Base-by-base conservation (phyloP, 805 yeast genomes). In the Spathaspora gorwiae region DNA sequence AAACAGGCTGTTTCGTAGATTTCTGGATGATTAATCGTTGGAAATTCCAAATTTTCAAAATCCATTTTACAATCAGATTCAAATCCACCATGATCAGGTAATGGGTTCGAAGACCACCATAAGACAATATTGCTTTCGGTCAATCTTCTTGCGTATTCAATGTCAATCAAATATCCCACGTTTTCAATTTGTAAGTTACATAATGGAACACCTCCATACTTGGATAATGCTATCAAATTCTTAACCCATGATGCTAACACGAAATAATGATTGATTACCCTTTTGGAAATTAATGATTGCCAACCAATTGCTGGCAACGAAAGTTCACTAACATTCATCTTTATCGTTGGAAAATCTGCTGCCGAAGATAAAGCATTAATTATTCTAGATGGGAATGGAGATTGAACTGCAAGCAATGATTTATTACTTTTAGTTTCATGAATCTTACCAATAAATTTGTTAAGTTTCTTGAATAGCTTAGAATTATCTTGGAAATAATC, bases 101-200 rank as follows among this genome's bases (percentile, higher is more conserved):
- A 64, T 0, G 92, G 86, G 14, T 74, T 73, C 3, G 83, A 79
- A 0, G 96, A 87, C 98, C 99, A 94, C 98, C 99, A 94, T 29
- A 95, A 67, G 6, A 92, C 84, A 35, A 87, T 78, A 48, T 81
- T 79, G 40, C 79, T 78, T 39, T 80, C 74, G 14, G 70, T 70
- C 45, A 94, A 72, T 42, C 82, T 73, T 55, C 99, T 73, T 0
- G 98, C 95, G 62, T 88, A 94, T 45, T 82, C 82, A 36, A 92
- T 76, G 62, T 94, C 99, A 47, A 92, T 85, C 54, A 90, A 69
- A 54, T 80, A 87, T 0, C 87, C 83, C 64, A 83, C 73, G 51
- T 87, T 85, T 47, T 86, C 92, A n/a, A 81, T 72, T 50, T 81
- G 82, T 51, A 92, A 65, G 56, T 94, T 92, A 59, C 98, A 88